Evolutionary conservation across 495 filamentous ascomycete genomes (phyloP).

Genomic region (Letharia lupina): DNA sequence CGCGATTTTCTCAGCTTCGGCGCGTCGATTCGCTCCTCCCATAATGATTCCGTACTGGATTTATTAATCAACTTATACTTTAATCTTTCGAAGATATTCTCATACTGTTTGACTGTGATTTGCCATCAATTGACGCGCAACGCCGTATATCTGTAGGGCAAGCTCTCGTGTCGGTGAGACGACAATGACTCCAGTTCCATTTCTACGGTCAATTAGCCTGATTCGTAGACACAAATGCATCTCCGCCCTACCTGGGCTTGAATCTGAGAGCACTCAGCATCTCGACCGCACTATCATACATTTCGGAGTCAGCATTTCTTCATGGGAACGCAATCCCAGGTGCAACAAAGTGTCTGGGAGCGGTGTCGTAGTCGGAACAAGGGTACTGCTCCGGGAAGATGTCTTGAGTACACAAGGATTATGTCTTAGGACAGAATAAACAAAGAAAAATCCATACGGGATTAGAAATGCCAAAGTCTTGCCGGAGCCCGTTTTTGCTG

Average conservation of each 20-base stretch:
- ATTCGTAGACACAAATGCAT: slow-evolving; percentile 23
- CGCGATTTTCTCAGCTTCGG: slow-evolving; percentile 86
- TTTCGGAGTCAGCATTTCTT: not conserved
- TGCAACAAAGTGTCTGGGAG: not conserved
- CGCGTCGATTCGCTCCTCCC: slow-evolving; percentile 82
- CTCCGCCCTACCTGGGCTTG: slow-evolving; percentile 60
- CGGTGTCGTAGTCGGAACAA: not conserved
- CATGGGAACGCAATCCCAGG: not conserved
- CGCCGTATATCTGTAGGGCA: slow-evolving; percentile 92
- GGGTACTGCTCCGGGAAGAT: too few relatives aligned
- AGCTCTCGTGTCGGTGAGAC: slow-evolving; percentile 85
- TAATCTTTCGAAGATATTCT: too few relatives aligned
- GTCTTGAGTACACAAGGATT: too few relatives aligned
- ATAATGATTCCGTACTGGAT: slow-evolving; percentile 71
- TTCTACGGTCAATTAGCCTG: slow-evolving; percentile 12
- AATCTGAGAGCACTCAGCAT: slow-evolving; percentile 87
- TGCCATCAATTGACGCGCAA: slow-evolving; percentile 83
- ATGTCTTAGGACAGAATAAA: not conserved
- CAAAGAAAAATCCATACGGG: slow-evolving; percentile 34
- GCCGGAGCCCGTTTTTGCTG: slow-evolving; percentile 92
- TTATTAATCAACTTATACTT: too few relatives aligned
- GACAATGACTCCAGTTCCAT: slow-evolving; percentile 57
- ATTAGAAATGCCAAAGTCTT: slow-evolving; percentile 96
- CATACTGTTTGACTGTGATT: slow-evolving; percentile 69
- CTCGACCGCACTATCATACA: slow-evolving; percentile 53